Evolutionary conservation across 1,284 basidiomycete genomes (phyloP), one percentile per base, ranked within the genome.

Genomic region (Sphagnurus paluster): DNA sequence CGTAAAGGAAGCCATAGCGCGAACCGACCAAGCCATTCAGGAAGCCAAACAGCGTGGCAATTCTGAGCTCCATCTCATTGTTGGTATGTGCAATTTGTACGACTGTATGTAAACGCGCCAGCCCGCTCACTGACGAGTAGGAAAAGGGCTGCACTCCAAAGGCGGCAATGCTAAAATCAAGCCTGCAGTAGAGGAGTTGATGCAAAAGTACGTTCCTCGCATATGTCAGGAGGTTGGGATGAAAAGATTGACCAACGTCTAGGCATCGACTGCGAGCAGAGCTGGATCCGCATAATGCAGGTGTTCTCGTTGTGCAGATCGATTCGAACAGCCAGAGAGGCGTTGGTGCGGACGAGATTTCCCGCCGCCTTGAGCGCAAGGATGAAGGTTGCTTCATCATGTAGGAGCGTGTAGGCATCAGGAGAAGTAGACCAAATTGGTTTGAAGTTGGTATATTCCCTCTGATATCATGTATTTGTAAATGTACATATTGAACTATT

Each of bases 151-250:
- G 16, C 96, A 99, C 66, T 95, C 92, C 20, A 69, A 77, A 39
- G 79, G 82, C 21, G 85, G 88, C 44, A 76, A 83, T 10, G 87
- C 91, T 1, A 97, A 97, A 69, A 81, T 98, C 63, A 95, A 91
- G 62, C 96, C 96, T 16, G 95, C 94, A 3, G 88, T 99, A 39
- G 90, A 90, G 63, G 84, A 90, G 39, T 70, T 98, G 46, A 91
- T 95, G 82, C 75, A 77, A 50, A 89, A 87, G 87, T 90, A 55
- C 30, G 75, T 63, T 45, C n/a, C n/a, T n/a, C n/a, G n/a, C n/a
- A n/a, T n/a, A n/a, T n/a, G n/a, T n/a, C n/a, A n/a, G n/a, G n/a
- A n/a, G n/a, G n/a, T n/a, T n/a, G n/a, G n/a, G n/a, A n/a, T n/a
- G n/a, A n/a, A 26, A 1, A 19, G 2, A 19, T 29, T n/a, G n/a